phyloP scores from a whole-genome alignment of 805 yeast genomes.

The Hanseniaspora valbyensis region DNA sequence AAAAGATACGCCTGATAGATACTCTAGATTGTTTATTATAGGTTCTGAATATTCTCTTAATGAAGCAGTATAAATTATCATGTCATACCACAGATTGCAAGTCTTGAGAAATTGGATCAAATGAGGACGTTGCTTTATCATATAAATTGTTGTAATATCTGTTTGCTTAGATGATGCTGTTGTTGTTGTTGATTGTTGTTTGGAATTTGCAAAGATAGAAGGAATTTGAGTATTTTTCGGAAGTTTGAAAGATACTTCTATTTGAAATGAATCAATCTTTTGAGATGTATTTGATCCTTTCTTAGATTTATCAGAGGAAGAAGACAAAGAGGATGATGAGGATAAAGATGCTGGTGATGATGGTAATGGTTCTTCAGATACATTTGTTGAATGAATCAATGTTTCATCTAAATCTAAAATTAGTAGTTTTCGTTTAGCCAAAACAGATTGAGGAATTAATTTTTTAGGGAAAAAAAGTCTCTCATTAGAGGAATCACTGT shows the following conservation, averaged over 20 bases:
- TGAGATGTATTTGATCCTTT: slow-evolving; percentile 9
- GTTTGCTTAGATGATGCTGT: slow-evolving; percentile 31
- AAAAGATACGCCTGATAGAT: slow-evolving; percentile 39
- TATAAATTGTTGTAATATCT: slow-evolving; percentile 68
- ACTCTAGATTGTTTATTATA: slow-evolving; percentile 82
- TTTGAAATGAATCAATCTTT: slow-evolving; percentile 9
- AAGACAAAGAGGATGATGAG: no score
- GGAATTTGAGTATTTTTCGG: slow-evolving; percentile 11
- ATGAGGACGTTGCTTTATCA: slow-evolving; percentile 83
- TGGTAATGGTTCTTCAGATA: slow-evolving; percentile 44
- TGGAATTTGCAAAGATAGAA: slow-evolving; percentile 25
- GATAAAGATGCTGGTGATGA: slow-evolving; percentile 8
- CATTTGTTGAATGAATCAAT: slow-evolving; percentile 61
- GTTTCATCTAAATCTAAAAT: slow-evolving; percentile 92
- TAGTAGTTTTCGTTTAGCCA: slow-evolving; percentile 49
- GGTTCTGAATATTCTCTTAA: slow-evolving; percentile 95
- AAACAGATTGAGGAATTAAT: slow-evolving; percentile 31
- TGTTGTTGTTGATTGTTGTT: no score
- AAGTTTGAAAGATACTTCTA: slow-evolving; percentile 8
- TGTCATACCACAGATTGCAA: slow-evolving; percentile 75
- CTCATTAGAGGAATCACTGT: slow-evolving; percentile 21
- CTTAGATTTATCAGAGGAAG: no score
- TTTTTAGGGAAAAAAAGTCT: slow-evolving; percentile 35
- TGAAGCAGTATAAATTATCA: slow-evolving; percentile 89
- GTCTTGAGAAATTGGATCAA: slow-evolving; percentile 75